Percentiles rank a stretch among this genome's conserved stretches.
Evolutionary conservation across 768 basidiomycete species (phyloP).

Genomic region (Termitomyces sp.): DNA sequence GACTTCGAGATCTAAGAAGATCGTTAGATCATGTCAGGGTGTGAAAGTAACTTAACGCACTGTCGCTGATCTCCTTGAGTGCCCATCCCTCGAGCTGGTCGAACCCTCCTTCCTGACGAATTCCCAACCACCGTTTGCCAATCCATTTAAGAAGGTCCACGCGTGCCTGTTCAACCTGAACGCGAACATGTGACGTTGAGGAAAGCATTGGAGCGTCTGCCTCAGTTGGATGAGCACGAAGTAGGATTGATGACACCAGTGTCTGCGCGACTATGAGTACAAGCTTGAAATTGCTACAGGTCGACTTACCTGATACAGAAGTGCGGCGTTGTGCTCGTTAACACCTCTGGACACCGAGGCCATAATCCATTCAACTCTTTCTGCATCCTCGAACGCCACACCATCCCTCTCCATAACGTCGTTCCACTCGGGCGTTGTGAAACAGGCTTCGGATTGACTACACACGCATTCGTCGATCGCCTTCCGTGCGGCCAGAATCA

Average conservation of each 20-base stretch:
- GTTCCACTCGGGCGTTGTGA: slow-evolving; percentile 67
- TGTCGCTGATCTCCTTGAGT: slow-evolving; percentile 80
- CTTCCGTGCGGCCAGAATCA: slow-evolving; percentile 62
- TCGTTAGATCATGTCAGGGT: neutral
- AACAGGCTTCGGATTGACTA: slow-evolving; percentile 57
- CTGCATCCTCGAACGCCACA: slow-evolving; percentile 70
- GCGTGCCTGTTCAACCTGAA: slow-evolving; percentile 70
- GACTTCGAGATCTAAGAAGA: slow-evolving; percentile 69
- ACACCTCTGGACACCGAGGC: slow-evolving; percentile 59
- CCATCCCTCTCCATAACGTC: slow-evolving; percentile 75
- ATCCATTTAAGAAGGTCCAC: slow-evolving; percentile 71
- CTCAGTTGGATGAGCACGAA: slow-evolving; percentile 62
- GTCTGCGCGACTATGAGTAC: slow-evolving; percentile 37
- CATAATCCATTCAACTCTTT: slow-evolving; percentile 77
- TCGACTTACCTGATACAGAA: slow-evolving; percentile 68
- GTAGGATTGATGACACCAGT: slow-evolving; percentile 68
- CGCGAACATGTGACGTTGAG: slow-evolving; percentile 65
- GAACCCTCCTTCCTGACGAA: slow-evolving; percentile 78
- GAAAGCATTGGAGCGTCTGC: slow-evolving; percentile 59
- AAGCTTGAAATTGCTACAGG: neutral
- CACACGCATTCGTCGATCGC: slow-evolving; percentile 61
- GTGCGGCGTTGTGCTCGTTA: slow-evolving; percentile 58
- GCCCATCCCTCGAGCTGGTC: slow-evolving; percentile 83
- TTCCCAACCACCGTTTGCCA: slow-evolving; percentile 70
- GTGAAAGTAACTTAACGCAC: slow-evolving; percentile 40